phyloP scores from a whole-genome alignment of 1,284 basidiomycete species.

The Boletus mariae region DNA sequence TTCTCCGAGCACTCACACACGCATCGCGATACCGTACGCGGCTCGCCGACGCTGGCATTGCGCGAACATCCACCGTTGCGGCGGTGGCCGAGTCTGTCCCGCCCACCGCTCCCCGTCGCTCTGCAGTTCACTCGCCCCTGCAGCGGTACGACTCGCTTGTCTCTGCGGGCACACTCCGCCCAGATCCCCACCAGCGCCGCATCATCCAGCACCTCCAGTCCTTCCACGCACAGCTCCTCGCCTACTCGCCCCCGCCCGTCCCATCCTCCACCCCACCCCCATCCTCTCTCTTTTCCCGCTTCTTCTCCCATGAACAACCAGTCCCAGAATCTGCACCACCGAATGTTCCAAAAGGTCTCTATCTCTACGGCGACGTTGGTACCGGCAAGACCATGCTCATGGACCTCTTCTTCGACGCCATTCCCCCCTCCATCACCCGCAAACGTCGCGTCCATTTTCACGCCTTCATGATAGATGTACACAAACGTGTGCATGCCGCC shows the following conservation, averaged over 20 bases:
- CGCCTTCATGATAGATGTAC: slow-evolving; percentile 98
- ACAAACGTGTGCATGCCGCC: slow-evolving; percentile 85
- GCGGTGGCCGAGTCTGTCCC: not conserved
- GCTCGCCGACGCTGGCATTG: slow-evolving; percentile 1
- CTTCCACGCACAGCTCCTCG: slow-evolving; percentile 70
- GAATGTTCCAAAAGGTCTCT: slow-evolving; percentile 80
- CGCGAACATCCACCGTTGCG: slow-evolving; percentile 15
- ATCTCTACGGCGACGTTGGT: slow-evolving; percentile 97
- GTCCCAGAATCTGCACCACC: slow-evolving; percentile 43
- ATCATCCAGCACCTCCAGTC: slow-evolving; percentile 83
- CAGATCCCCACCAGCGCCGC: slow-evolving; percentile 81
- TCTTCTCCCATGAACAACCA: slow-evolving; percentile 51
- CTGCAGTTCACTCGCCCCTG: slow-evolving; percentile 43
- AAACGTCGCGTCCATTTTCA: slow-evolving; percentile 95
- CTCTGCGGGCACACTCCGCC: slow-evolving; percentile 61
- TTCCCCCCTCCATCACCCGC: slow-evolving; percentile 71
- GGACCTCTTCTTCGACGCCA: slow-evolving; percentile 94
- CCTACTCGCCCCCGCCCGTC: slow-evolving; percentile 70
- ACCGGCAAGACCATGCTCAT: slow-evolving; percentile 99
- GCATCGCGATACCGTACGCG: slow-evolving; percentile 1
- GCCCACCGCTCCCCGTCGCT: not conserved
- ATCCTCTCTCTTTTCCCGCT: slow-evolving; percentile 46
- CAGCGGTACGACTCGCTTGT: slow-evolving; percentile 77
- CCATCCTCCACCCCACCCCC: slow-evolving; percentile 14
- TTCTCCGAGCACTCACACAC: not conserved